Conservation (phyloP, 2,329 filamentous ascomycete species). For the Endothia cerciana region DNA sequence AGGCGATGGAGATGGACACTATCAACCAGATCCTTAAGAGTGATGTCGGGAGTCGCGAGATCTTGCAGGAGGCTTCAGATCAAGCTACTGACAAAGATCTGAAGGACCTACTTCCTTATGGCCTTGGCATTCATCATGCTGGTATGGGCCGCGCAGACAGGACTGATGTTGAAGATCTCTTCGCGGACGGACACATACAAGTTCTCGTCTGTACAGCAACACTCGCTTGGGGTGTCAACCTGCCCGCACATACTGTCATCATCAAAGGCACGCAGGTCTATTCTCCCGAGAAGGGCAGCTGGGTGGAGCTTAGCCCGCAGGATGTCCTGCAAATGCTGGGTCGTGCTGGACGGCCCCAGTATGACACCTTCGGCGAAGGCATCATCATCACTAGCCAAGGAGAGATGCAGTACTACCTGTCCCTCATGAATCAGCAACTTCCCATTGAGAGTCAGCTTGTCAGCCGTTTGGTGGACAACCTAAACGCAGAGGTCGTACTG, state of each 20-base stretch:
- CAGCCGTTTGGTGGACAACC: constrained; percentile 89
- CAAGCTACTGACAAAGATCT: constrained; percentile 83
- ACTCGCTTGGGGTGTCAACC: constrained; percentile 98
- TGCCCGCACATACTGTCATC: constrained; percentile 96
- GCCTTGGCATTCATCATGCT: constrained; percentile 97
- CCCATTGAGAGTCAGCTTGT: constrained; percentile 97
- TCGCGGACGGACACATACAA: constrained; percentile 87
- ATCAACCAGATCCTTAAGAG: constrained; percentile 94
- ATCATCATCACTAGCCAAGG: constrained; percentile 97
- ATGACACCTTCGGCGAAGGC: constrained; percentile 95
- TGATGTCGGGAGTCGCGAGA: constrained; percentile 88
- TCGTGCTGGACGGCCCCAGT: constrained; percentile 93
- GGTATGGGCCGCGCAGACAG: constrained; percentile 96
- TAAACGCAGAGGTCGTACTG: constrained; percentile 94
- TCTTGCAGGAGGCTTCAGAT: constrained; percentile 82
- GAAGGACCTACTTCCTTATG: constrained; percentile 93
- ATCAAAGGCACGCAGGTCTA: constrained; percentile 99
- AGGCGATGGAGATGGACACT: constrained; percentile 94
- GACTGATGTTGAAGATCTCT: constrained; percentile 92
- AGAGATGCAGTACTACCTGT: constrained; percentile 97
- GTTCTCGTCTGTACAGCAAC: constrained; percentile 97
- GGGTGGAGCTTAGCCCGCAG: constrained; percentile 96
- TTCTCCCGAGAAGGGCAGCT: constrained; percentile 96
- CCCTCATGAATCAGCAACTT: constrained; percentile 92
- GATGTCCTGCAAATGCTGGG: constrained; percentile 99